phyloP scores from a whole-genome alignment of 345 rosid species.

The Ceriops tagal region DNA sequence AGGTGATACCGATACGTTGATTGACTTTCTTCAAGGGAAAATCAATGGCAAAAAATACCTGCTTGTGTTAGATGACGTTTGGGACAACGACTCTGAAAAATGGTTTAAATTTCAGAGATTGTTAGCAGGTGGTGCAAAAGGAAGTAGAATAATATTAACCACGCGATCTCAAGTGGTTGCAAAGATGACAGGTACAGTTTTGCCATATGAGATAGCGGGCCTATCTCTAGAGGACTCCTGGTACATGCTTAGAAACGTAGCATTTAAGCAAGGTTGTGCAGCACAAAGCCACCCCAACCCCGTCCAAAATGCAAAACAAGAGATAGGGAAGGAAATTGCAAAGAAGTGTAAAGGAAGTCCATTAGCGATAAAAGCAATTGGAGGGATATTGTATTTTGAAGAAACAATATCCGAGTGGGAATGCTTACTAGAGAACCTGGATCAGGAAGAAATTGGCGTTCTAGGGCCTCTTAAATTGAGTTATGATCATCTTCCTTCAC shows the following conservation, averaged over 20 bases:
- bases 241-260: background rate
- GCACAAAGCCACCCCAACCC: background rate
- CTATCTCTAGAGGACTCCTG: background rate
- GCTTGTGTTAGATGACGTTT: constrained; percentile 25
- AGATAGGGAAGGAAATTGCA: constrained; percentile 17
- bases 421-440: background rate
- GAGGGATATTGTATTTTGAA: constrained; percentile 12
- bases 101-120: background rate
- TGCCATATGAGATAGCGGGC: background rate
- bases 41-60: constrained; percentile 20
- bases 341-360: constrained; percentile 23
- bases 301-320: background rate
- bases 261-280: background rate
- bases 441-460: background rate
- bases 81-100: constrained; percentile 6
- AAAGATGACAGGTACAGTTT: background rate
- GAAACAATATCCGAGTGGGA: constrained; percentile 8
- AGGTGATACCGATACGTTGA: constrained; percentile 14
- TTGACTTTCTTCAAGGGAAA: background rate
- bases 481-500: constrained; percentile 22
- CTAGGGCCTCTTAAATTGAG: constrained; percentile 17
- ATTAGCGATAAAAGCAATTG: constrained; percentile 22
- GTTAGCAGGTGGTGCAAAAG: constrained; percentile 5
- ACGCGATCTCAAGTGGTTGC: background rate
- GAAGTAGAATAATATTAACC: background rate